Evolutionary conservation across 2,329 filamentous ascomycete genomes (phyloP).

Genomic region (Clarireedia monteithiana): DNA sequence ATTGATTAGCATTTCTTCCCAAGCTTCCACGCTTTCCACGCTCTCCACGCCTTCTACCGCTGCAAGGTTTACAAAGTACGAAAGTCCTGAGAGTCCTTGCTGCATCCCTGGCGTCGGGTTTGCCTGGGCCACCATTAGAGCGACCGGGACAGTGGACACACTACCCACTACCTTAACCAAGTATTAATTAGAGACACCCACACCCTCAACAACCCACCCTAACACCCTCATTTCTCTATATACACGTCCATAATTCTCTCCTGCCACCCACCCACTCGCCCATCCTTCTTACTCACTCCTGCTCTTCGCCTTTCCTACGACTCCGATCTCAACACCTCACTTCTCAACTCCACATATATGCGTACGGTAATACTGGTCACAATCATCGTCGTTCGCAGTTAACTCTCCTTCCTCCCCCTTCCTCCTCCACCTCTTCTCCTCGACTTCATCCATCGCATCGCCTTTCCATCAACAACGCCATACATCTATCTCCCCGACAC

Average conservation of each 20-base stretch:
- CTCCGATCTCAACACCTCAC: slow-evolving; percentile 11
- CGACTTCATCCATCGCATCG: slow-evolving; percentile 13
- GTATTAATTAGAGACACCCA: no score
- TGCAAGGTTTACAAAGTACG: no score
- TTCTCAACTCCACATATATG: slow-evolving; percentile 10
- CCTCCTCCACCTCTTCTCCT: slow-evolving; percentile 28
- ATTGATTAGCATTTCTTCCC: no score
- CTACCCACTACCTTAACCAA: no score
- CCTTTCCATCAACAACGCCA: slow-evolving; percentile 9
- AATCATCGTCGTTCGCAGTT: slow-evolving; percentile 26
- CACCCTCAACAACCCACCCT: no score
- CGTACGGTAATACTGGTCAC: slow-evolving; percentile 24
- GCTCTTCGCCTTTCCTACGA: slow-evolving; percentile 2
- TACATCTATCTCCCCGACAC: not conserved
- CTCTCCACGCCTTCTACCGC: no score
- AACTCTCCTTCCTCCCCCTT: slow-evolving; percentile 28
- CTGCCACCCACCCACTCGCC: slow-evolving; percentile 6
- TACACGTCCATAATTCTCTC: not conserved
- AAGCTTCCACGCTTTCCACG: no score
- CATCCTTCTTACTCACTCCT: slow-evolving; percentile 3
- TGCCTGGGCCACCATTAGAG: no score
- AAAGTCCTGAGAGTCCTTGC: no score
- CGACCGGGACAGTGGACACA: no score
- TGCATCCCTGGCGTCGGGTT: no score
- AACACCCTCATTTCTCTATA: not conserved